A percentile compares a stretch with the other conserved stretches of the same genome.
phyloP scores from a whole-genome alignment of 2,329 filamentous ascomycete genomes.

The Xylaria sp. region DNA sequence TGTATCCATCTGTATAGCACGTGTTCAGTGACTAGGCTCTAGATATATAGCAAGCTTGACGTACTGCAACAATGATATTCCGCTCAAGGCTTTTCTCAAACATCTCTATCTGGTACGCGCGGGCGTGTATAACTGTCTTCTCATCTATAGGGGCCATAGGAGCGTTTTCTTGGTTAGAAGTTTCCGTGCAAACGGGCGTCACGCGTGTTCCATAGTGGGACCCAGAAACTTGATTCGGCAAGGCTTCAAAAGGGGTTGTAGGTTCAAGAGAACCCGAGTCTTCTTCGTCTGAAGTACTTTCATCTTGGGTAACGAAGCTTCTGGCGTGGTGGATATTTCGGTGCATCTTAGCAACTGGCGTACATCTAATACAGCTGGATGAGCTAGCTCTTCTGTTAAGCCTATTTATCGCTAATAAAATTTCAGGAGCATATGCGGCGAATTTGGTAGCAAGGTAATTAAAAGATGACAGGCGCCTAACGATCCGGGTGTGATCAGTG shows the following conservation, averaged over 20 bases:
- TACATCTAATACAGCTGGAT: not conserved
- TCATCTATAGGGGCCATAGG: constrained; percentile 38
- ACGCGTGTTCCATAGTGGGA: not conserved
- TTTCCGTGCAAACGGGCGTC: constrained; percentile 2
- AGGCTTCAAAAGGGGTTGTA: constrained; percentile 10
- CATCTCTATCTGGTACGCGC: constrained; percentile 82
- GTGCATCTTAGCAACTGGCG: constrained; percentile 14
- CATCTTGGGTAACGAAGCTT: not conserved
- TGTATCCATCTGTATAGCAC: constrained; percentile 72
- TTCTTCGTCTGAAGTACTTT: constrained; percentile 20
- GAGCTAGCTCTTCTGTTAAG: not conserved
- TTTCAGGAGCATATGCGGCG: not conserved
- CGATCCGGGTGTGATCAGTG: not conserved
- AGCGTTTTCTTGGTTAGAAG: constrained; percentile 1
- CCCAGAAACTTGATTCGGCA: not conserved
- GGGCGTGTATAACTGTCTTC: constrained; percentile 54
- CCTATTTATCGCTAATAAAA: not conserved
- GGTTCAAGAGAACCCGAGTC: constrained; percentile 25
- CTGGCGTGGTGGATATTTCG: constrained; percentile 10
- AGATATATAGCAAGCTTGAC: constrained; percentile 40
- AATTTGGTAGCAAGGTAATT: not conserved
- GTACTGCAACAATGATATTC: constrained; percentile 78
- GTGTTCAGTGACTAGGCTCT: constrained; percentile 9
- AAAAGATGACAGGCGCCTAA: not conserved
- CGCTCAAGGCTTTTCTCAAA: constrained; percentile 72